phyloP scores from a whole-genome alignment of 148 eudicot species.

The Amaranthus cruentus region DNA sequence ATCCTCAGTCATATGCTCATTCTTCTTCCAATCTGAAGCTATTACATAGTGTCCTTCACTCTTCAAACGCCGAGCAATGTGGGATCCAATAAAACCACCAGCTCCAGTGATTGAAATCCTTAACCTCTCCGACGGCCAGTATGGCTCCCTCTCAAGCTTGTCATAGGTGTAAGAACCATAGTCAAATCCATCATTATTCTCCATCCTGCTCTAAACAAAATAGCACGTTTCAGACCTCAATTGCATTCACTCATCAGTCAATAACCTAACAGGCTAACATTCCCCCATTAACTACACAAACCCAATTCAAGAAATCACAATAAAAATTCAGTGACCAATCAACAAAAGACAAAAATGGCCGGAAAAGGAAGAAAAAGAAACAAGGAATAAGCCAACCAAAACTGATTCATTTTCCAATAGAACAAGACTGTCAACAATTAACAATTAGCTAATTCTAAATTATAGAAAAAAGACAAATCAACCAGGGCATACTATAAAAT shows the following conservation, averaged over 20 bases:
- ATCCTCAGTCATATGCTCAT: slow-evolving; percentile 58
- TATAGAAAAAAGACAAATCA: not conserved
- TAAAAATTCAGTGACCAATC: not conserved
- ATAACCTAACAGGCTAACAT: not conserved
- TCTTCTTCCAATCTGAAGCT: slow-evolving; percentile 60
- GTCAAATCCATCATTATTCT: slow-evolving; percentile 33
- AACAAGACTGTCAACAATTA: not conserved
- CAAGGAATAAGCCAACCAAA: slow-evolving; percentile 9
- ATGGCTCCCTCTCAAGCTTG: slow-evolving; percentile 48
- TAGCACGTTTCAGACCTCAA: slow-evolving; percentile 1
- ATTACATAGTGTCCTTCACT: slow-evolving; percentile 51
- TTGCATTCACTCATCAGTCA: not conserved
- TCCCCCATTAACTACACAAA: not conserved
- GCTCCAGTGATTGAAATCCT: slow-evolving; percentile 51
- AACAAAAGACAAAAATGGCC: not conserved
- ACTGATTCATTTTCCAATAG: not conserved
- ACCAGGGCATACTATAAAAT: not conserved
- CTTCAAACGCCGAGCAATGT: slow-evolving; percentile 52
- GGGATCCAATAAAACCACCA: slow-evolving; percentile 58
- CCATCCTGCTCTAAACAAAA: slow-evolving; percentile 33
- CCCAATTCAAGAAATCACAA: not conserved
- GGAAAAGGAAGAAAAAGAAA: slow-evolving; percentile 1
- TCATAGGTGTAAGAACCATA: slow-evolving; percentile 53
- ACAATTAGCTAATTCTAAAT: not conserved
- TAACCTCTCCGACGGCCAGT: slow-evolving; percentile 50